A percentile compares a stretch with the other conserved stretches of the same genome.
These are phyloP conservation scores for Rhizomucor miehei DNA, from an alignment of 371 early-diverging fungal species.

Conservation along the genomic window DNA sequence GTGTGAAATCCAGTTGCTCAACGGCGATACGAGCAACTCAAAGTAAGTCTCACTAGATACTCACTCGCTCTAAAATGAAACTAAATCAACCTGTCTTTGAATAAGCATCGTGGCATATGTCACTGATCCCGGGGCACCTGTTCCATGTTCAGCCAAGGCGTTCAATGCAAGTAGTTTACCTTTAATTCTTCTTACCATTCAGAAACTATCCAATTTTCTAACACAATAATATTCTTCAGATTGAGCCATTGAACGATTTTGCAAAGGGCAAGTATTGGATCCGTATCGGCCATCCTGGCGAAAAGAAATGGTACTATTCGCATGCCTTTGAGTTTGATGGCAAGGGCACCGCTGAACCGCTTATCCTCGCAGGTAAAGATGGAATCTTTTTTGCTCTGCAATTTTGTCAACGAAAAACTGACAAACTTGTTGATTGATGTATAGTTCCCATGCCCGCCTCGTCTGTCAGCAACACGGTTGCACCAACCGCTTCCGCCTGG, in stretches of 20 bases:
- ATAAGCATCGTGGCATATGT: slow-evolving; percentile 6
- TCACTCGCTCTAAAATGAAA: too few relatives aligned
- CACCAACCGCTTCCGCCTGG: too few relatives aligned
- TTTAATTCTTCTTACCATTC: not conserved
- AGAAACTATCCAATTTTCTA: not conserved
- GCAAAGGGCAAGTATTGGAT: slow-evolving; percentile 9
- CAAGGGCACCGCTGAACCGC: slow-evolving; percentile 5
- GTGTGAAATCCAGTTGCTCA: slow-evolving; percentile 37
- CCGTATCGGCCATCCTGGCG: slow-evolving; percentile 22
- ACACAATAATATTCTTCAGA: not conserved
- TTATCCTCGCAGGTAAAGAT: too few relatives aligned
- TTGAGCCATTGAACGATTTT: slow-evolving; percentile 10
- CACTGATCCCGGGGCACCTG: slow-evolving; percentile 4
- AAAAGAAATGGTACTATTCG: slow-evolving; percentile 15
- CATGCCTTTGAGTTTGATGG: slow-evolving; percentile 24
- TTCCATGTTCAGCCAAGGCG: slow-evolving; percentile 9
- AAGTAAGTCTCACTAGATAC: slow-evolving; percentile 19
- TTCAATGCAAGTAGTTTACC: not conserved
- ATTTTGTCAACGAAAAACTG: too few relatives aligned
- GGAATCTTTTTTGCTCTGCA: too few relatives aligned
- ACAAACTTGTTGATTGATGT: too few relatives aligned
- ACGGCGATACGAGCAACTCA: slow-evolving; percentile 23
- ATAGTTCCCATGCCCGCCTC: too few relatives aligned
- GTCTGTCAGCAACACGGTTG: too few relatives aligned
- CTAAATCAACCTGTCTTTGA: too few relatives aligned